phyloP scores from a whole-genome alignment of 805 yeast species.

The Spathaspora passalidarum region DNA sequence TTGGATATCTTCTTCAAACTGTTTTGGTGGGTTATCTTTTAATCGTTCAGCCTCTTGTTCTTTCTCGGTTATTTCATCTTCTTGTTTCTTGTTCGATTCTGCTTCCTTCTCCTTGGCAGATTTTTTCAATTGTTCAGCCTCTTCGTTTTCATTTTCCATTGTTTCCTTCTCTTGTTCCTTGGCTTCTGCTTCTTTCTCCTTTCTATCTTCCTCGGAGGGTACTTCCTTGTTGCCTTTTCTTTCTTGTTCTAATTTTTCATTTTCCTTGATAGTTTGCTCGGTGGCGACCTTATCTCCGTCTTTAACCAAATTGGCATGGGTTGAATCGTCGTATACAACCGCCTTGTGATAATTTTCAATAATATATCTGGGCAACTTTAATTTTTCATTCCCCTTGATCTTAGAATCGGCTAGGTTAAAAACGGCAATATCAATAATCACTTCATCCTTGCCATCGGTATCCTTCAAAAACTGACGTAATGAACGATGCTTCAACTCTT shows the following conservation, averaged over 20 bases:
- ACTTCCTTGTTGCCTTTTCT: conserved; percentile 4
- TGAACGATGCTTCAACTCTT: conserved; percentile 21
- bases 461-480: conserved; percentile 11
- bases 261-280: conserved; percentile 1
- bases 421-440: conserved; percentile 40
- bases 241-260: conserved; percentile 6
- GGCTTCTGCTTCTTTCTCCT: conserved; percentile 3
- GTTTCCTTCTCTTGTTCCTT: conserved; percentile 1
- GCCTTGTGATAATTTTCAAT: conserved; percentile 25
- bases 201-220: neutral
- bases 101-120: conserved; percentile 5
- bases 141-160: conserved; percentile 7
- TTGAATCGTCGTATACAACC: conserved; percentile 27
- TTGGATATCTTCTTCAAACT: conserved; percentile 2
- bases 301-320: conserved; percentile 13
- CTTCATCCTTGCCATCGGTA: conserved; percentile 13
- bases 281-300: conserved; percentile 3
- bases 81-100: conserved; percentile 4
- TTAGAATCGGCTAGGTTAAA: conserved; percentile 31
- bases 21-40: conserved; percentile 4
- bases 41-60: neutral
- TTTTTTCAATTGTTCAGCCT: conserved; percentile 4
- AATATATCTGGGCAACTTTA: conserved; percentile 25
- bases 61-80: conserved; percentile 6
- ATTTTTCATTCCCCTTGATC: conserved; percentile 35